Evolutionary conservation across 108 stramenopile species (phyloP).

Genomic region (Pseudonitzschia pungens): DNA sequence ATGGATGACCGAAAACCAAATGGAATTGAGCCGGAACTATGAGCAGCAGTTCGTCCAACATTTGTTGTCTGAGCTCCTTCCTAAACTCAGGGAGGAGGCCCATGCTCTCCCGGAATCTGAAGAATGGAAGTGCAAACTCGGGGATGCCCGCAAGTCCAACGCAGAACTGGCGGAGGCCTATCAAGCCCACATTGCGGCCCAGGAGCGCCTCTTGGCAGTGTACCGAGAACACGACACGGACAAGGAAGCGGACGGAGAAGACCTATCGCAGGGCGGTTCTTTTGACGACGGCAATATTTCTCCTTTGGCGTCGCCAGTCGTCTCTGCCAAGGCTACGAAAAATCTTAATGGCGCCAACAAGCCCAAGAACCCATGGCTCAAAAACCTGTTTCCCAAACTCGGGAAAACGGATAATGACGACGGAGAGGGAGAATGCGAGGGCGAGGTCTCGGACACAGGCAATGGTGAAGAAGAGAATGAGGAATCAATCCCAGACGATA

Average conservation of each 20-base stretch:
- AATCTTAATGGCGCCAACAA: no score
- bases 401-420: no score
- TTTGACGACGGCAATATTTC: no score
- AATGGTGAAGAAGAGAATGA: no score
- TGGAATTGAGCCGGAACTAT: not conserved
- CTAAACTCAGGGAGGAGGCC: not conserved
- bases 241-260: not conserved
- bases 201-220: not conserved
- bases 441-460: no score
- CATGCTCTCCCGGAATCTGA: no score
- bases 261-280: not conserved
- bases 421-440: no score
- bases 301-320: no score
- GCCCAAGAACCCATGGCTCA: no score
- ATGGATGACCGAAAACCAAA: conserved; percentile 14
- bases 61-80: not conserved
- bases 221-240: not conserved
- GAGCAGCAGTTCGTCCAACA: not conserved
- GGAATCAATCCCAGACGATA: no score
- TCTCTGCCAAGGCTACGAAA: no score
- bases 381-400: no score
- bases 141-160: not conserved
- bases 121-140: not conserved
- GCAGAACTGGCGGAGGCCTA: not conserved
- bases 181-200: not conserved